Conservation (phyloP, 345 rosid genomes). For the Linum lewisii region DNA sequence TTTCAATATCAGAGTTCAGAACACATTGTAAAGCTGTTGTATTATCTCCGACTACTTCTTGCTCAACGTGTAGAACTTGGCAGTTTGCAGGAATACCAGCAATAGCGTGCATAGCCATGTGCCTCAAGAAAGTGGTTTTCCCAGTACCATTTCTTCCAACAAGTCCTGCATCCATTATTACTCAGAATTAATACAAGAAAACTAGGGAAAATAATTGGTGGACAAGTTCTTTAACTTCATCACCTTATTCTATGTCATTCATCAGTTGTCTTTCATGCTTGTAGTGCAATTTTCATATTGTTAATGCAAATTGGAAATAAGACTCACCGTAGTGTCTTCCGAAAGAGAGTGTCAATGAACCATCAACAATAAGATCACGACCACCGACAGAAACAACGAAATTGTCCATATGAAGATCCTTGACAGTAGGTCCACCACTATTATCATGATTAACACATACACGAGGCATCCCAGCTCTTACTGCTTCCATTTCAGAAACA, state of each 20-base stretch:
- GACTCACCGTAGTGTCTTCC: conserved; percentile 96
- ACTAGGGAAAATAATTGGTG: neutral
- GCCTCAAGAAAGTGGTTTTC: conserved; percentile 90
- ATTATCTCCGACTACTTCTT: conserved; percentile 91
- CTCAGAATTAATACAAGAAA: neutral
- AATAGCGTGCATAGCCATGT: conserved; percentile 97
- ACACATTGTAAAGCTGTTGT: conserved; percentile 90
- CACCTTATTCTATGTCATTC: neutral
- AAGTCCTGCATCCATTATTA: conserved; percentile 48
- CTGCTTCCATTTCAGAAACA: conserved; percentile 96
- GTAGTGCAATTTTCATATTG: conserved; percentile 8
- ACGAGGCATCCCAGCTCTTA: conserved; percentile 86
- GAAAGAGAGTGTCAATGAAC: conserved; percentile 69
- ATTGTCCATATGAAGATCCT: conserved; percentile 92
- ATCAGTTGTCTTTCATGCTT: conserved; percentile 1
- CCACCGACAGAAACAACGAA: conserved; percentile 92
- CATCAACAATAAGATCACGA: conserved; percentile 94
- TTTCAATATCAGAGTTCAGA: conserved; percentile 82
- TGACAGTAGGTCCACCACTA: conserved; percentile 61
- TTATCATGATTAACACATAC: conserved; percentile 67
- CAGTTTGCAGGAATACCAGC: conserved; percentile 93
- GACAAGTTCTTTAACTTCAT: neutral
- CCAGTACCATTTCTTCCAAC: conserved; percentile 99
- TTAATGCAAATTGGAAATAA: conserved; percentile 6
- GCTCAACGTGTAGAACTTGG: conserved; percentile 96